A percentile compares a stretch with the other conserved stretches of the same genome.
These are phyloP conservation scores for Galerina sulciceps DNA, from an alignment of 768 basidiomycete genomes.

Conservation along the genomic window DNA sequence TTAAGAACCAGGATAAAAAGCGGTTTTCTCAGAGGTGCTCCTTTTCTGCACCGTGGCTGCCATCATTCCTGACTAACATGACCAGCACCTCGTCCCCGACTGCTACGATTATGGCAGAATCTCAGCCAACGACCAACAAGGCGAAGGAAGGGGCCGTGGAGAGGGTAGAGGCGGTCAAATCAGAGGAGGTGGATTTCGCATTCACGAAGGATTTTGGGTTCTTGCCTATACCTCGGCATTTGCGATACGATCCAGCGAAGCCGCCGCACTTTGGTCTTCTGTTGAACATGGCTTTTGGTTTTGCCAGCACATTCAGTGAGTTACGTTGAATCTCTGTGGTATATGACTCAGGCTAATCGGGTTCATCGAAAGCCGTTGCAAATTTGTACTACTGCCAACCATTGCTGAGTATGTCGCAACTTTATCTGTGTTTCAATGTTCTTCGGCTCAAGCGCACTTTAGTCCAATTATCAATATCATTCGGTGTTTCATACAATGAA, in stretches of 20 bases:
- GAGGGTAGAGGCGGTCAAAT: not conserved
- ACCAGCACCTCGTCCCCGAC: conserved; percentile 10
- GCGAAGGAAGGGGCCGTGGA: not conserved
- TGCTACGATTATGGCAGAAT: conserved; percentile 4
- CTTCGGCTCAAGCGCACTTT: not conserved
- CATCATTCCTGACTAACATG: conserved; percentile 1
- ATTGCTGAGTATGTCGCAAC: conserved; percentile 58
- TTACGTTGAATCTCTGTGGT: not conserved
- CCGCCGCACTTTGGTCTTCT: conserved; percentile 56
- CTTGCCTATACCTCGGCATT: conserved; percentile 61
- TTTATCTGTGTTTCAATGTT: not conserved
- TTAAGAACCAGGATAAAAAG: conserved; percentile 4
- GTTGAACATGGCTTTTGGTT: conserved; percentile 64
- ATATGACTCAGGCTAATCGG: not conserved
- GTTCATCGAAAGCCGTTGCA: conserved; percentile 49
- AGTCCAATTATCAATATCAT: conserved; percentile 47
- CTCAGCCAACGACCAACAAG: not conserved
- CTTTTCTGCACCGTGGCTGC: not conserved
- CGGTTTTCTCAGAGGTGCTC: not conserved
- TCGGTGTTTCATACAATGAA: conserved; percentile 40
- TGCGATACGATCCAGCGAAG: conserved; percentile 54
- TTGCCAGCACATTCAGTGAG: conserved; percentile 63
- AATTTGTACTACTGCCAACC: conserved; percentile 89
- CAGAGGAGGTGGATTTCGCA: not conserved
- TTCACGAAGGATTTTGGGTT: conserved; percentile 59